Evolutionary conservation across 2,329 filamentous ascomycete species (phyloP), one percentile per base, ranked within the genome.

Genomic region (Fusarium sororula): DNA sequence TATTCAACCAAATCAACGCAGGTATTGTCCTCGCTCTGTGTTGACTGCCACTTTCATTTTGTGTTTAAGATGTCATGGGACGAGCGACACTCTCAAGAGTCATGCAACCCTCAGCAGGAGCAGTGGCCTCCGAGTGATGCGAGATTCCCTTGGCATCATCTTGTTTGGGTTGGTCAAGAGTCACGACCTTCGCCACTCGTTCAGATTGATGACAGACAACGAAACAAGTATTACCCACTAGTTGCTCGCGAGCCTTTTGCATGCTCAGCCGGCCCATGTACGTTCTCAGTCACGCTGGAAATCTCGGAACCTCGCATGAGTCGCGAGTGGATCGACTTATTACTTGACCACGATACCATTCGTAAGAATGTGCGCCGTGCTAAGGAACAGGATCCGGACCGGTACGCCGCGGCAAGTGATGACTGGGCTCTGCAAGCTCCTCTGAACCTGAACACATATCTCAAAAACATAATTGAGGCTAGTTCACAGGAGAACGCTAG

Each of bases 291-390:
- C 42, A 82, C 78, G 4, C 78, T 90, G 24, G 86, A 89, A 61
- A 82, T 90, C 12, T 87, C 85, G 12, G 76, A 82, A 58, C 87
- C 87, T 17, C 86, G 87, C 5, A 82, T 91, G 72, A 76, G 79
- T 17, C 74, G 76, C 7, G 79, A 80, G 62, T 86, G 85, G 82
- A 80, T 88, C 4, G 71, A 81, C 18, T 79, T 85, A 22, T 79
- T 91, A 20, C 79, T 79, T 9, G 87, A 90, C 69, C 80, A 84
- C 24, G 77, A 83, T 5, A 81, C 87, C 42, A 86, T 89, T 47
- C 75, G 75, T 22, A 70, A 80, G 32, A 84, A 85, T 38, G 76
- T 89, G 7, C 75, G 79, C 3, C 58, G 77, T 3, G 84, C 86
- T 3, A 82, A 83, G 37, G 79, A 81, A 37, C 75, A 84, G 13